Conservation (phyloP, 192 early-diverging fungal genomes). For the Backusella parvicylindrica region DNA sequence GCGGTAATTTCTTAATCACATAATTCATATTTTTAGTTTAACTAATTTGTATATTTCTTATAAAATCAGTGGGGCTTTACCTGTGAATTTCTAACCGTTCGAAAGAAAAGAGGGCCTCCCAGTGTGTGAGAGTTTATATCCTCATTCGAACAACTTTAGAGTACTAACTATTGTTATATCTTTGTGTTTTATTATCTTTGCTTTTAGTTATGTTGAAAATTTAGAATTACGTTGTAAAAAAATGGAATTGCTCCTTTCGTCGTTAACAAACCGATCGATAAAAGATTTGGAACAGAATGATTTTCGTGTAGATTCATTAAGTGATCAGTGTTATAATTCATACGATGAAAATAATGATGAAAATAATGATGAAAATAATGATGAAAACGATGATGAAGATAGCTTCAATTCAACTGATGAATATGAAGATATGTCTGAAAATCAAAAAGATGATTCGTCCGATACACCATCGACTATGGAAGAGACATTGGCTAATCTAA, state of each 20-base stretch:
- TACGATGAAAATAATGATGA: not conserved
- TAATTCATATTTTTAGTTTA: not conserved
- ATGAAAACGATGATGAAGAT: not conserved
- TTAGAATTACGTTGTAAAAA: constrained; percentile 32
- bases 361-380: not conserved
- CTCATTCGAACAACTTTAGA: not conserved
- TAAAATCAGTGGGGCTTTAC: constrained; percentile 22
- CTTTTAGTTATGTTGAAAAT: constrained; percentile 12
- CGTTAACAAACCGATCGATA: constrained; percentile 20
- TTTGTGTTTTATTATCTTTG: not conserved
- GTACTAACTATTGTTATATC: not conserved
- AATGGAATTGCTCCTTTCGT: constrained; percentile 24
- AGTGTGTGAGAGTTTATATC: constrained; percentile 23
- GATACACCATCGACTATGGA: constrained; percentile 2
- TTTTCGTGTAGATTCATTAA: not conserved
- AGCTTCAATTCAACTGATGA: not conserved
- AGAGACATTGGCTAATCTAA: constrained; percentile 15
- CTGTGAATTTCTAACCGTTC: constrained; percentile 26
- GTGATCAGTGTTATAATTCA: not conserved
- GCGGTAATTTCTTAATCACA: constrained; percentile 22
- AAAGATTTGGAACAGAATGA: constrained; percentile 24
- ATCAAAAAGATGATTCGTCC: not conserved
- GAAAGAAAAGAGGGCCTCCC: constrained; percentile 31
- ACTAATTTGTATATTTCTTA: not conserved
- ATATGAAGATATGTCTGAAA: not conserved